Conservation (phyloP, 371 early-diverging fungal genomes). For the Mucor plumbeus region DNA sequence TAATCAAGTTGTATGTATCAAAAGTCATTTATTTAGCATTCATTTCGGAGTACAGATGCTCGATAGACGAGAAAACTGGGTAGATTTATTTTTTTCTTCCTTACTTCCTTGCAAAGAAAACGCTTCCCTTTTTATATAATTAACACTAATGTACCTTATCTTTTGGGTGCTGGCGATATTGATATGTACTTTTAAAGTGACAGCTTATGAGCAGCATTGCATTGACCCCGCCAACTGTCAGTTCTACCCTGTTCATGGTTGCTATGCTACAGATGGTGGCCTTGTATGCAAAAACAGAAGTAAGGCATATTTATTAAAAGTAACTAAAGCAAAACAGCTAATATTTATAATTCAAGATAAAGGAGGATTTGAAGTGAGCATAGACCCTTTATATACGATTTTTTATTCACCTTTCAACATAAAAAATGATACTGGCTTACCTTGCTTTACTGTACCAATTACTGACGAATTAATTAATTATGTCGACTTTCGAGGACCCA, state of each 20-base stretch:
- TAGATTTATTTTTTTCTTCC: too few relatives aligned
- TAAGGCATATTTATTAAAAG: constrained; percentile 14
- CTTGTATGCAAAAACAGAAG: constrained; percentile 48
- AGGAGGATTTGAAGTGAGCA: constrained; percentile 47
- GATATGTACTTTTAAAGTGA: not conserved
- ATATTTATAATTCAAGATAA: constrained; percentile 14
- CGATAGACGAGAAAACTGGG: too few relatives aligned
- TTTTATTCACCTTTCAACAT: constrained; percentile 31
- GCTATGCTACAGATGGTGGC: constrained; percentile 49
- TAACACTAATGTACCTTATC: constrained; percentile 25
- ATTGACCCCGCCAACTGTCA: constrained; percentile 50
- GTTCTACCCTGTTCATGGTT: constrained; percentile 48
- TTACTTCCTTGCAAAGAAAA: too few relatives aligned
- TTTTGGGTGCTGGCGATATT: constrained; percentile 22
- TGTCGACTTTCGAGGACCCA: constrained; percentile 49
- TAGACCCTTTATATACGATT: constrained; percentile 42
- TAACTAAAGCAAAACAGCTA: not conserved
- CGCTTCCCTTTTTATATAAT: not conserved
- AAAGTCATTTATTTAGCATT: too few relatives aligned
- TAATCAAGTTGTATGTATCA: too few relatives aligned
- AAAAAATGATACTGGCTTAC: constrained; percentile 46
- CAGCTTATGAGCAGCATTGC: constrained; percentile 37
- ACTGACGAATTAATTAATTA: constrained; percentile 48
- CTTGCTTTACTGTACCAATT: constrained; percentile 48
- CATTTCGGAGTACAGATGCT: too few relatives aligned